These are phyloP conservation scores for Tulasnella sp. DNA, from an alignment of 768 basidiomycete genomes.

Conservation along the genomic window DNA sequence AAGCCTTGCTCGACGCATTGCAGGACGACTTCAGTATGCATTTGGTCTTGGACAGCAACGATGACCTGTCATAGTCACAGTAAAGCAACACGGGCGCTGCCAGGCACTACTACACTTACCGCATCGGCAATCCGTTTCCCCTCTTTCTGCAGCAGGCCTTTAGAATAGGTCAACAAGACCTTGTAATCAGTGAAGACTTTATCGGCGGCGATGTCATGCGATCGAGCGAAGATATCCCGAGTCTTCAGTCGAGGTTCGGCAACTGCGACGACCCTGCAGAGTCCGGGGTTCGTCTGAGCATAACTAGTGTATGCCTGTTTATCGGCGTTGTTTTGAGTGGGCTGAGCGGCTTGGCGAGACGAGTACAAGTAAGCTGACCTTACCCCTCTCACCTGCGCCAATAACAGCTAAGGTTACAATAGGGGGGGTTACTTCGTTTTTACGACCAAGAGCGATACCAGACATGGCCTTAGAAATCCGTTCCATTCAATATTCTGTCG, in stretches of 20 bases:
- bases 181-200: conserved; percentile 63
- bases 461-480: too few species aligned
- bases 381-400: conserved; percentile 76
- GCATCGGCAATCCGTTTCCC: conserved; percentile 73
- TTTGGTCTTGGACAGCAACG: conserved; percentile 66
- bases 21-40: conserved; percentile 62
- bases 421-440: not conserved
- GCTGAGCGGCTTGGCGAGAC: not conserved
- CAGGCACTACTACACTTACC: conserved; percentile 27
- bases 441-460: too few species aligned
- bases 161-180: conserved; percentile 56
- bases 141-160: conserved; percentile 47
- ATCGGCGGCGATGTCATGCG: conserved; percentile 50
- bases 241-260: conserved; percentile 72
- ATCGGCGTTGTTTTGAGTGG: not conserved
- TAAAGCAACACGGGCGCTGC: not conserved
- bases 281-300: conserved; percentile 45
- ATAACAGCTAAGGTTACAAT: conserved; percentile 65
- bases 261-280: conserved; percentile 70
- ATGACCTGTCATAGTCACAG: too few species aligned
- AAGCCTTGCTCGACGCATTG: conserved; percentile 75
- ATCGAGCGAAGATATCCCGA: conserved; percentile 42
- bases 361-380: conserved; percentile 33
- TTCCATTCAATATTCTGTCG: too few species aligned
- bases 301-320: conserved; percentile 52